Evolutionary conservation across 202 grass and related monocot genomes (phyloP).

Genomic region (Cymbopogon flexuosus): DNA sequence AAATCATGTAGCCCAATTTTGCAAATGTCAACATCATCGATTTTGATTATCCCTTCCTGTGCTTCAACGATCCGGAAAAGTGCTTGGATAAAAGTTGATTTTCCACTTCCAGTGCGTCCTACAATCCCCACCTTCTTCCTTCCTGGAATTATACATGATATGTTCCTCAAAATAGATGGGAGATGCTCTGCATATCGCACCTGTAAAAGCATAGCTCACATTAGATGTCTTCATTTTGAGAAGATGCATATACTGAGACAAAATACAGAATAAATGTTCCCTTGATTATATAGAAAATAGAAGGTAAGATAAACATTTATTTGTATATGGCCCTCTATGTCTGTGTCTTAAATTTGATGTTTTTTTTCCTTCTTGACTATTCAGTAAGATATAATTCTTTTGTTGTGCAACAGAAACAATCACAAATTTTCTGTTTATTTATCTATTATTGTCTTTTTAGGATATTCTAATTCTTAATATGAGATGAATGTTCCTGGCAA

Average conservation of each 20-base stretch:
- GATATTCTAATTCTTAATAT: not conserved
- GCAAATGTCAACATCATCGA: constrained; percentile 77
- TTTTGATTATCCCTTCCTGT: constrained; percentile 73
- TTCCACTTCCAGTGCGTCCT: constrained; percentile 88
- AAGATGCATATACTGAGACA: not conserved
- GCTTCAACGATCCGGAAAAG: constrained; percentile 88
- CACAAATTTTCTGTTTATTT: not conserved
- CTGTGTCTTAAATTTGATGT: not conserved
- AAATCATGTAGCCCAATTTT: constrained; percentile 92
- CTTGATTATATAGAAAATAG: not conserved
- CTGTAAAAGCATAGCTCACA: constrained; percentile 48
- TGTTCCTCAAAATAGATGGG: constrained; percentile 79
- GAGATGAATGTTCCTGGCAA: not conserved
- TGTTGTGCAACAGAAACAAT: not conserved
- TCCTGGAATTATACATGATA: constrained; percentile 90
- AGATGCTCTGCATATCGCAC: constrained; percentile 94
- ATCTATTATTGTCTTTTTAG: not conserved
- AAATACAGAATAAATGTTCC: not conserved
- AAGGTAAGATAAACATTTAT: not conserved
- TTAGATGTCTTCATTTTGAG: constrained; percentile 18
- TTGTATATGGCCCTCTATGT: not conserved
- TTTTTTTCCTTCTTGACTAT: not conserved
- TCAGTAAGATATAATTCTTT: too few relatives aligned
- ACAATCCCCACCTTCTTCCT: constrained; percentile 86
- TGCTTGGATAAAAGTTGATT: constrained; percentile 91